A percentile compares a stretch with the other conserved stretches of the same genome.
Evolutionary conservation across 805 yeast species (phyloP).

Genomic region (Suhomyces xylopsoci): DNA sequence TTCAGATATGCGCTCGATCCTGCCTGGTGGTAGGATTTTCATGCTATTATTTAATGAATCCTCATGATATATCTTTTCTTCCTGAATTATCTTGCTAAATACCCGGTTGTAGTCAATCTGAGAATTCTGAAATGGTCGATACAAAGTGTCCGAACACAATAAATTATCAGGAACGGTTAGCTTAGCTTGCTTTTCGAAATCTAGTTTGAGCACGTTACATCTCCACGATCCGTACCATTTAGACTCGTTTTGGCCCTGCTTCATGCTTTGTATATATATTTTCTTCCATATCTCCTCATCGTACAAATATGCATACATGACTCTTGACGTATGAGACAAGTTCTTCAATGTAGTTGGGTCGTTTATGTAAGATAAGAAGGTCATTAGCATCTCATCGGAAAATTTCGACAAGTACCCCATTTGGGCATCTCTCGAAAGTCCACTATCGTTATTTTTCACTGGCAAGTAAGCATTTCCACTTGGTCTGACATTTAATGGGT

Average conservation of each 20-base stretch:
- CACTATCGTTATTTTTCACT: conserved; percentile 11
- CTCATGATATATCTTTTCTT: conserved; percentile 37
- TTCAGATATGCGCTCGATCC: conserved; percentile 55
- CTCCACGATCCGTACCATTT: conserved; percentile 85
- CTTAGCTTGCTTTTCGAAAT: conserved; percentile 37
- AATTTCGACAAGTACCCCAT: conserved; percentile 54
- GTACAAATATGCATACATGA: conserved; percentile 66
- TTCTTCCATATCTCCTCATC: conserved; percentile 83
- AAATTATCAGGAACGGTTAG: conserved; percentile 47
- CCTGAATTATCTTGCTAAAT: conserved; percentile 48
- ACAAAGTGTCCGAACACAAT: conserved; percentile 73
- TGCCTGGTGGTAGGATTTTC: conserved; percentile 29
- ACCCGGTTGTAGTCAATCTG: conserved; percentile 57
- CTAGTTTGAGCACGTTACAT: conserved; percentile 47
- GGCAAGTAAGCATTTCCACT: conserved; percentile 60
- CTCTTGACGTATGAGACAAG: conserved; percentile 59
- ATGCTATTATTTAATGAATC: conserved; percentile 15
- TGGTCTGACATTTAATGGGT: conserved; percentile 75
- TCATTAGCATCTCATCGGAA: conserved; percentile 63
- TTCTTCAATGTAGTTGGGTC: conserved; percentile 46
- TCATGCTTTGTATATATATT: conserved; percentile 34
- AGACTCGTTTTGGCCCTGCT: conserved; percentile 10
- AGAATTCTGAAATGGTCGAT: conserved; percentile 80
- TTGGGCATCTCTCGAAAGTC: conserved; percentile 23
- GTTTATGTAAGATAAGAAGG: conserved; percentile 48